Percentiles rank a stretch among this genome's conserved stretches.
phyloP scores from a whole-genome alignment of 2,329 filamentous ascomycete genomes.

The Dendrostoma leiphaemia region DNA sequence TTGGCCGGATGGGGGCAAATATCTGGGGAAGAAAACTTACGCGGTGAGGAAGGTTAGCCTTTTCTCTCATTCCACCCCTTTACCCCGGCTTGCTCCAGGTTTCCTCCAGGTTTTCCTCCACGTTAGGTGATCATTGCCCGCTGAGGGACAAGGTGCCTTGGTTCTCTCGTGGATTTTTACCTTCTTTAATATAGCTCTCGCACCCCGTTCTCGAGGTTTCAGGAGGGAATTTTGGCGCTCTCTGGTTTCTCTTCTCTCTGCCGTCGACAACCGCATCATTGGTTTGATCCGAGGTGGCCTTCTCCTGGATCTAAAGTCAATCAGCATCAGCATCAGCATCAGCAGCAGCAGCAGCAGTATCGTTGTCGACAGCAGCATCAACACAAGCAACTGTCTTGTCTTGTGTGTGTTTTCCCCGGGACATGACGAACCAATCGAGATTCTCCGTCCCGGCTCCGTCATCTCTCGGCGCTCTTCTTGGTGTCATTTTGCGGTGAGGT shows the following conservation, averaged over 20 bases:
- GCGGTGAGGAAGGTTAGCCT: background rate
- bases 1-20: background rate
- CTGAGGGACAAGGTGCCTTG: background rate
- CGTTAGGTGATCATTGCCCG: background rate
- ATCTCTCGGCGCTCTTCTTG: slow-evolving; percentile 1
- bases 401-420: slow-evolving; percentile 10
- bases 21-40: slow-evolving; percentile 5
- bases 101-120: slow-evolving; percentile 1
- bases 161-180: slow-evolving; percentile 15
- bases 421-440: slow-evolving; percentile 10
- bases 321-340: too few relatives aligned
- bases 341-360: too few relatives aligned
- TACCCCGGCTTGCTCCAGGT: background rate
- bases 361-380: too few relatives aligned
- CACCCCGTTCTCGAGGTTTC: background rate
- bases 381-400: too few relatives aligned
- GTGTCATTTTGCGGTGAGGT: background rate
- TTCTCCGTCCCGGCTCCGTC: slow-evolving; percentile 8
- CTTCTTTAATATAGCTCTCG: background rate
- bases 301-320: too few relatives aligned
- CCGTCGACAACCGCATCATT: background rate
- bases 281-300: too few relatives aligned
- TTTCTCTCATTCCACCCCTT: background rate
- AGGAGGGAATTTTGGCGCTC: background rate
- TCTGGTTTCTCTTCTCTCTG: background rate